Conservation (phyloP, 2,329 filamentous ascomycete genomes). For the Ilyonectria robusta region DNA sequence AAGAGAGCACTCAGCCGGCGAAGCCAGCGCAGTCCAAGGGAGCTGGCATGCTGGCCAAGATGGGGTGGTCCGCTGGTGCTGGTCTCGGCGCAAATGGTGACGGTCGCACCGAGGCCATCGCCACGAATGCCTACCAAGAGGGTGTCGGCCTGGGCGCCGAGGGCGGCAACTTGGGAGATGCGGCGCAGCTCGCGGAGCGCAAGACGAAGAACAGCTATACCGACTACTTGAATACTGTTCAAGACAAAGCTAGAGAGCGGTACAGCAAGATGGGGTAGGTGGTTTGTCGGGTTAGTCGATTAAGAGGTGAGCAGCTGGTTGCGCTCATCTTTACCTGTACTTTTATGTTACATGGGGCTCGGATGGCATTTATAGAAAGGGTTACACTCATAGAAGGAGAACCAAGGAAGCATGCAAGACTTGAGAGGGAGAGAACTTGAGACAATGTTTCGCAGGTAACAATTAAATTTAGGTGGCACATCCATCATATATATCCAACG, state of each 20-base stretch:
- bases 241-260: slow-evolving; percentile 76
- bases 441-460: neutral
- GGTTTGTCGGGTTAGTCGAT: neutral
- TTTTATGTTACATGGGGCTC: neutral
- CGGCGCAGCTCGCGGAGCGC: slow-evolving; percentile 72
- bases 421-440: neutral
- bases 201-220: slow-evolving; percentile 72
- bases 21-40: slow-evolving; percentile 70
- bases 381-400: neutral
- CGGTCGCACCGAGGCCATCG: slow-evolving; percentile 75
- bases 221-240: slow-evolving; percentile 75
- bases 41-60: slow-evolving; percentile 78
- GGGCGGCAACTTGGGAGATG: slow-evolving; percentile 79
- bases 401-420: neutral
- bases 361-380: neutral
- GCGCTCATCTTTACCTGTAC: neutral
- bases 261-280: slow-evolving; percentile 67
- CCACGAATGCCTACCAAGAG: slow-evolving; percentile 74
- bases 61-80: slow-evolving; percentile 78
- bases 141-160: slow-evolving; percentile 80
- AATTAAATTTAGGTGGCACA: neutral
- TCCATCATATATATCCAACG: neutral
- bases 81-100: slow-evolving; percentile 75
- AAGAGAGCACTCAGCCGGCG: slow-evolving; percentile 36
- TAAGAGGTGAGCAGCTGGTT: neutral